Evolutionary conservation across 2,329 filamentous ascomycete species (phyloP), one percentile per base, ranked within the genome.

Genomic region (Mariannaea elegans): DNA sequence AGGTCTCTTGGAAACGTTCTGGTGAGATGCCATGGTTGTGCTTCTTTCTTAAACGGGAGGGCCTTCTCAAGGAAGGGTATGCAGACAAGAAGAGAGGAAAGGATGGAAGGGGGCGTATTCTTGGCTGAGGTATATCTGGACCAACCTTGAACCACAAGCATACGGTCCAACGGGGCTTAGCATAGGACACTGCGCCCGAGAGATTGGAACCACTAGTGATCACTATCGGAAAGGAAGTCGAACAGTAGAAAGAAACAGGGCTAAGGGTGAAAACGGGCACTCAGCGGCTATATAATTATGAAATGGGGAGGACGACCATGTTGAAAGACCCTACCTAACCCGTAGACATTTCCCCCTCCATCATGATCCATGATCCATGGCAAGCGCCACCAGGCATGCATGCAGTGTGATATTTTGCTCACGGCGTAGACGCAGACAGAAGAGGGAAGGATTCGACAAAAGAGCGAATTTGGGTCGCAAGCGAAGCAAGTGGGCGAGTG

Each of bases 1-100:
- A 3, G 87, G 86, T 71, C 81, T 81, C 76, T 80, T 84, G 52
- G 78, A 72, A 6, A 75, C 73, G 56, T 72, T 74, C 34, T 75
- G 72, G 48, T 70, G 70, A 58, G 72, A 74, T 34, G 78, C 67
- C 79, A 81, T 82, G 52, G 55, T 62, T 56, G 50, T 38, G 29
- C 27, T 19, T 18, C 36, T 14, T 18, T 7, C n/a, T 21, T 41
- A 45, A 41, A 42, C 41, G 27, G 41, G 51, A 41, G 24, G 21
- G 38, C 41, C 18, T 41, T 59, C 19, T 56, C 47, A 13, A 19
- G 52, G 54, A 50, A 39, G 24, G 46, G 44, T 16, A 24, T 36
- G n/a, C 50, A 57, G 27, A 39, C 29, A 21, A 36, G 38, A 61
- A 13, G 57, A 49, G 54, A 38, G 44, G 34, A 50, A 47, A 10